A percentile compares a stretch with the other conserved stretches of the same genome.
These are phyloP conservation scores for Phylloporus rhodoxanthus DNA, from an alignment of 768 basidiomycete genomes.

Conservation along the genomic window DNA sequence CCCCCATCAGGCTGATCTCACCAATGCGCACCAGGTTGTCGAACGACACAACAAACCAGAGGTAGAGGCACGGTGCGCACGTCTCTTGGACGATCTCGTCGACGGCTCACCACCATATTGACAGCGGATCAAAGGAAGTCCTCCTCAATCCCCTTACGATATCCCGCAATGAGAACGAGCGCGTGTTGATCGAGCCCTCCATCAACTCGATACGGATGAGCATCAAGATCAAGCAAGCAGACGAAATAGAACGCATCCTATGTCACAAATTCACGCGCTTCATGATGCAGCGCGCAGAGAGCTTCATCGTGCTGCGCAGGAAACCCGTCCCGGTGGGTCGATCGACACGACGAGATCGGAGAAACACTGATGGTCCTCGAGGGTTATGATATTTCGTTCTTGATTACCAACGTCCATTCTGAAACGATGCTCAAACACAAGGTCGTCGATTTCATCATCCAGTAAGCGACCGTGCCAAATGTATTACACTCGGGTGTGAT, in stretches of 20 bases:
- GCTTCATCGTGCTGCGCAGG: constrained; percentile 91
- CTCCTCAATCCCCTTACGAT: constrained; percentile 90
- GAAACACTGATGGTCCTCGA: constrained; percentile 29
- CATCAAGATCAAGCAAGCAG: constrained; percentile 99
- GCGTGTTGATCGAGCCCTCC: constrained; percentile 93
- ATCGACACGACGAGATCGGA: constrained; percentile 12
- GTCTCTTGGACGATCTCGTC: background rate
- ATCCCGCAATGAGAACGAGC: constrained; percentile 95
- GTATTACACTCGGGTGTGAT: background rate
- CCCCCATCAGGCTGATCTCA: constrained; percentile 11
- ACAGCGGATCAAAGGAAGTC: constrained; percentile 89
- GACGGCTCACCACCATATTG: constrained; percentile 2
- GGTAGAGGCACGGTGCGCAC: constrained; percentile 74
- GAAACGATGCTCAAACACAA: constrained; percentile 99
- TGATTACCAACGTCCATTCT: constrained; percentile 94
- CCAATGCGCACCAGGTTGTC: constrained; percentile 56
- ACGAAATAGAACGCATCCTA: constrained; percentile 95
- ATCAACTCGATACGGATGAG: constrained; percentile 95
- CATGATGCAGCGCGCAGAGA: constrained; percentile 98
- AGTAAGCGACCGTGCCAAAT: constrained; percentile 47
- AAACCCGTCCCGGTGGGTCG: constrained; percentile 79
- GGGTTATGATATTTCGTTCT: constrained; percentile 98
- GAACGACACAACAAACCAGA: constrained; percentile 98
- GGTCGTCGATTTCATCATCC: constrained; percentile 99
- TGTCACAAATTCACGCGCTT: constrained; percentile 98